phyloP scores from a whole-genome alignment of 2,329 filamentous ascomycete species.

The Albophoma yamanashiensis region DNA sequence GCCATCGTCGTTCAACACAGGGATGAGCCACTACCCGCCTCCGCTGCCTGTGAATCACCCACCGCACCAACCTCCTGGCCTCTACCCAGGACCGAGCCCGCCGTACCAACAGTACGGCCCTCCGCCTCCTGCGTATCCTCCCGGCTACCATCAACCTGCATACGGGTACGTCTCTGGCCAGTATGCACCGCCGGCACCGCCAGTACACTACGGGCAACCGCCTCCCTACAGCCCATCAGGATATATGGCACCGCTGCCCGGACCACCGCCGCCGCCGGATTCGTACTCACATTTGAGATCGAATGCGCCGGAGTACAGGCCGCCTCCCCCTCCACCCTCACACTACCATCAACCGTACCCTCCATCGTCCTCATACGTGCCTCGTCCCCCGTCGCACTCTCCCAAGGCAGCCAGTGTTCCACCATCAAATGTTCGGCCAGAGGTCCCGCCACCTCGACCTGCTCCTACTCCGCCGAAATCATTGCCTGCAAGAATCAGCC shows the following conservation, averaged over 20 bases:
- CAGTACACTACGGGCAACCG: not conserved
- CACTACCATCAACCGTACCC: not conserved
- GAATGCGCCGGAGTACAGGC: conserved; percentile 1
- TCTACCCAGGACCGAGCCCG: not conserved
- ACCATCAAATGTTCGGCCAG: conserved; percentile 1
- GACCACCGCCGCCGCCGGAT: conserved; percentile 5
- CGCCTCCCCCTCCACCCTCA: not conserved
- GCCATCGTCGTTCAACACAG: conserved; percentile 5
- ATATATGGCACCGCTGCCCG: conserved; percentile 6
- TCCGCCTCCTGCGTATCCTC: conserved; percentile 8
- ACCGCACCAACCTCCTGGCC: conserved; percentile 11
- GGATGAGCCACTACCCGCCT: conserved; percentile 8
- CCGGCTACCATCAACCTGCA: conserved; percentile 14
- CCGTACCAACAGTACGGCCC: not conserved
- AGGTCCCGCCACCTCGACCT: not conserved
- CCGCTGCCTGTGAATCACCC: conserved; percentile 14
- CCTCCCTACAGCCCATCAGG: not conserved
- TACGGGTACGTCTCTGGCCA: conserved; percentile 10
- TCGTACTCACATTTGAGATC: not conserved
- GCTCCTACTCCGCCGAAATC: conserved; percentile 4
- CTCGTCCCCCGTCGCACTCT: not conserved
- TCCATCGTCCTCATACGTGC: not conserved
- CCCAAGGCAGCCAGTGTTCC: not conserved
- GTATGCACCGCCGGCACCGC: conserved; percentile 1
- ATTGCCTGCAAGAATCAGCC: conserved; percentile 4